Base-by-base conservation (phyloP, 768 basidiomycete species). In the Leccinum barrowsii region DNA sequence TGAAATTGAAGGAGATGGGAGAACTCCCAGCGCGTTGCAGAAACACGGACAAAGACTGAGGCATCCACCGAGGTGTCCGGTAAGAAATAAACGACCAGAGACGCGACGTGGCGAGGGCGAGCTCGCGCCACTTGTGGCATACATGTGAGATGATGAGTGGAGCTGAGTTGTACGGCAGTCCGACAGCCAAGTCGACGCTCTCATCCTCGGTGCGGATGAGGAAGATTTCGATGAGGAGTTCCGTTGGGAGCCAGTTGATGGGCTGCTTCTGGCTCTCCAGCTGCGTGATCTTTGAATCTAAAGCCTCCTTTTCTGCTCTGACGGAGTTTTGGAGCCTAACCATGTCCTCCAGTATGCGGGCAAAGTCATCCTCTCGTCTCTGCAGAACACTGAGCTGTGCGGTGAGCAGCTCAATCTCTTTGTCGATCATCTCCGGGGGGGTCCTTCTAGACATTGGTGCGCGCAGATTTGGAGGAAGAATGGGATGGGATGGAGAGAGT, bases 221-320 rank as follows among this genome's bases (percentile, higher is more conserved):
- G 59, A 83, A 84, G 53, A 82, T 74, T 7, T 77, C 72, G 40
- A 73, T 62, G 44, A 84, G 75, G 19, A 83, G 66, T 60, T 84
- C 82, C 37, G 73, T 58, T 13, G 82, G 82, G 49, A 83, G 75
- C 76, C 79, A 80, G 59, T 81, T 77, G 56, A 82, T 74, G 15
- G 82, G 82, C 24, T 76, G 70, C 49, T 71, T 76, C 63, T 77
- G 73, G 13, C 69, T 73, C 48, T 78, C 68, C n/a, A 83, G 69
- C 22, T 69, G 67, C 56, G 51, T 61, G 40, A 70, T 65, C 57
- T 69, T 72, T 35, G 63, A 60, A 50, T 70, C 69, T 30, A 79
- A 61, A 0, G 58, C 64, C 57, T 63, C 61, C 53, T 67, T 75
- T 64, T 82, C 76, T 35, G 54, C 59, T 17, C 61, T 64, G 12